Evolutionary conservation across 2,329 filamentous ascomycete species (phyloP), one percentile per base, ranked within the genome.

Genomic region (Nemania diffusa): DNA sequence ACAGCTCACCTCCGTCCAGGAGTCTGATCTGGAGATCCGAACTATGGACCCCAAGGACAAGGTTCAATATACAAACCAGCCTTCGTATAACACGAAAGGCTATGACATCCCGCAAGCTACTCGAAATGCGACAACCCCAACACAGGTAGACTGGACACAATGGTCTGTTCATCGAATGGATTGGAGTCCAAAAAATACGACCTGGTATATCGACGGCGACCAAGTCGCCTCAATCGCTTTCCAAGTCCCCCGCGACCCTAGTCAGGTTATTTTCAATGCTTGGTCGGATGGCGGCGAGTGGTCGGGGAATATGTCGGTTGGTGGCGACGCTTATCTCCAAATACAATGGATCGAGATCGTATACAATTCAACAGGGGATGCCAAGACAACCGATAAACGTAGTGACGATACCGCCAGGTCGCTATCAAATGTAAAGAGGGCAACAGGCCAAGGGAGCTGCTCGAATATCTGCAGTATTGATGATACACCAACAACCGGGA

Each of bases 341-440:
- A 82, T 90, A 20, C 84, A 88, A 78, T 90, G 87, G 87, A 84
- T 90, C 51, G 86, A 90, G 73, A 81, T 90, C 77, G 81, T 87
- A 24, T 90, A 85, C 73, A 86, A 87, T 69, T 75, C 73, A 15
- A 84, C 79, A 8, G 69, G 64, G 9, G 40, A 66, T 27, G 51
- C 58, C 11, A 60, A 67, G 20, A 69, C 64, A 2, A 68, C 63
- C 29, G 63, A 64, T 7, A 73, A 69, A 53, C 68, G 65, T 37
- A 48, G 42, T 42, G 34, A 58, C 11, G 27, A 53, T 26, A 29
- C n/a, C 2, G 29, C 50, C 7, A 53, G 22, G 29, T 32, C 22
- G 2, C 58, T 55, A 4, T 55, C 59, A 6, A 42, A 59, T 20
- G 52, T 32, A 52, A 73, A 72, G 29, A 70, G 70, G 56, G 72